phyloP scores from a whole-genome alignment of 768 basidiomycete species.

The Leccinum longicurvipes region DNA sequence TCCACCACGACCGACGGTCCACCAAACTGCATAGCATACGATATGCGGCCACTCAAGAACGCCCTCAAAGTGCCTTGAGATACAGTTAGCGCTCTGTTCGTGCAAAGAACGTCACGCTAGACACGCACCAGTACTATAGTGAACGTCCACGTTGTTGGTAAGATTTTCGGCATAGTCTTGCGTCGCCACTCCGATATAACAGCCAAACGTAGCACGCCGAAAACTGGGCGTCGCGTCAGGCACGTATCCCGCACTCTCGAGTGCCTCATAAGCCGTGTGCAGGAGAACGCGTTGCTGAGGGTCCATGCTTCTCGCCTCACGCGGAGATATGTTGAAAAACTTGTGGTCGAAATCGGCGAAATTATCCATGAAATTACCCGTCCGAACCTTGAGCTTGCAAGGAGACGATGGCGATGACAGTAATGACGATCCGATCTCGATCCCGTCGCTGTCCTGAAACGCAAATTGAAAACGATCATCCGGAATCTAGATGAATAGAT shows the following conservation, averaged over 20 bases:
- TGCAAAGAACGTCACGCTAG: constrained; percentile 3
- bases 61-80: constrained; percentile 55
- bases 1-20: constrained; percentile 73
- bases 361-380: constrained; percentile 62
- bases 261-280: constrained; percentile 62
- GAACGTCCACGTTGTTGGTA: constrained; percentile 58
- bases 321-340: constrained; percentile 71
- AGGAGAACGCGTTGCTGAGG: constrained; percentile 71
- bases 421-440: constrained; percentile 20
- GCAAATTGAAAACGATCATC: constrained; percentile 49
- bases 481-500: constrained; percentile 49
- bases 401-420: constrained; percentile 24
- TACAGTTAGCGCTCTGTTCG: background rate
- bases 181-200: constrained; percentile 67
- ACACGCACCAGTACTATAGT: constrained; percentile 61
- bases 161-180: constrained; percentile 69
- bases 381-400: constrained; percentile 48
- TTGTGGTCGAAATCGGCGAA: constrained; percentile 61
- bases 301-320: constrained; percentile 74
- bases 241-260: constrained; percentile 70
- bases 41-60: constrained; percentile 69
- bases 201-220: constrained; percentile 54
- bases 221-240: constrained; percentile 53
- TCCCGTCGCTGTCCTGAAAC: constrained; percentile 33
- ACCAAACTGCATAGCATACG: constrained; percentile 62